Evolutionary conservation across 176 grass and related monocot species (phyloP).

Genomic region (Ensete ventricosum): DNA sequence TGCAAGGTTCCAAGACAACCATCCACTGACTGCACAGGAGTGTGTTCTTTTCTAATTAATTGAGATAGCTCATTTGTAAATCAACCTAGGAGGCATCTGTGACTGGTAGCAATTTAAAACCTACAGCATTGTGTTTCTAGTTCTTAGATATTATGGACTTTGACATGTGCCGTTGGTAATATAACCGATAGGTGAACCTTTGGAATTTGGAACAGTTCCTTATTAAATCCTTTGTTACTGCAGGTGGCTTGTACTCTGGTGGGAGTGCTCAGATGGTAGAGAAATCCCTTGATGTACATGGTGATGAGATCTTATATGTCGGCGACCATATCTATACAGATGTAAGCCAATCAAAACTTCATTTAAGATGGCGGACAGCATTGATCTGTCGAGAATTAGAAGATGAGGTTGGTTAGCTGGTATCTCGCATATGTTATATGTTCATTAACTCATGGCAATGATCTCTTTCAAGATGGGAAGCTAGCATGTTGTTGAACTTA

Average conservation of each 20-base stretch:
- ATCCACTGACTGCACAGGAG: too few relatives aligned
- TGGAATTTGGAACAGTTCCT: background rate
- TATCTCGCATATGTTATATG: background rate
- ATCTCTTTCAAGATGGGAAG: background rate
- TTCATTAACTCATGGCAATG: conserved; percentile 1
- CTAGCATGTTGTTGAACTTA: too few relatives aligned
- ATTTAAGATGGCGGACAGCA: conserved; percentile 94
- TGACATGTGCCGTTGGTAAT: too few relatives aligned
- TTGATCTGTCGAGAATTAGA: conserved; percentile 90
- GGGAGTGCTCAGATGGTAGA: conserved; percentile 96
- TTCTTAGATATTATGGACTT: too few relatives aligned
- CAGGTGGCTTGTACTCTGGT: conserved; percentile 94
- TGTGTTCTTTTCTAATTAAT: too few relatives aligned
- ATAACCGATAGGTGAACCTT: too few relatives aligned
- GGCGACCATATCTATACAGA: conserved; percentile 96
- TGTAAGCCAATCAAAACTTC: conserved; percentile 98
- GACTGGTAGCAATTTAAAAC: too few relatives aligned
- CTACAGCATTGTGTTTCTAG: too few relatives aligned
- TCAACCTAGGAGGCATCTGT: too few relatives aligned
- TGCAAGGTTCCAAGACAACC: too few relatives aligned
- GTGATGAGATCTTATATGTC: conserved; percentile 97
- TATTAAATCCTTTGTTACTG: background rate
- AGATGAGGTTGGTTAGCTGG: conserved; percentile 52
- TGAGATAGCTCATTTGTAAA: too few relatives aligned
- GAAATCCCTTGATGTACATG: conserved; percentile 78